phyloP scores from a whole-genome alignment of 345 rosid genomes.

The Citrus cavaleriei region DNA sequence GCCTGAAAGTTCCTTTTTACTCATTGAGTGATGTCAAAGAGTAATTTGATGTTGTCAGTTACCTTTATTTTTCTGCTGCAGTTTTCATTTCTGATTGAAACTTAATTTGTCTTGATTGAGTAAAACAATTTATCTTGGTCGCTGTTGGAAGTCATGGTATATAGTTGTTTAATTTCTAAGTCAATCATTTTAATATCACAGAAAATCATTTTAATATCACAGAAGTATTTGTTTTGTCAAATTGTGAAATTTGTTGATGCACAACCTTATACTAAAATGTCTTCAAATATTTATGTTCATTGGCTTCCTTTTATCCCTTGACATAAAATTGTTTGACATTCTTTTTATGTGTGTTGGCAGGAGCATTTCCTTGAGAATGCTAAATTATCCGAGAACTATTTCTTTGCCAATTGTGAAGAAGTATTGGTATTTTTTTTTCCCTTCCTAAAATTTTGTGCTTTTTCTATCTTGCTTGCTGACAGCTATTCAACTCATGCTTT shows the following conservation, averaged over 20 bases:
- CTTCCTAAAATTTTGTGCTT: neutral
- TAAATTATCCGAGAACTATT: constrained; percentile 75
- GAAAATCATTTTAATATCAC: neutral
- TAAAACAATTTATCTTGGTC: neutral
- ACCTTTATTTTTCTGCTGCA: neutral
- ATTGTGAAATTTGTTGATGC: neutral
- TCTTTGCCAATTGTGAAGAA: constrained; percentile 74
- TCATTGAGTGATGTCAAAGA: neutral
- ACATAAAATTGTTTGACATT: constrained; percentile 13
- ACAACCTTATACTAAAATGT: neutral
- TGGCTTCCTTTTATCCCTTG: neutral
- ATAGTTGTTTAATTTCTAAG: neutral
- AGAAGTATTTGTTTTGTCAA: neutral
- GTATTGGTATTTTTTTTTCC: constrained; percentile 46
- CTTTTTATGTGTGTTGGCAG: constrained; percentile 34
- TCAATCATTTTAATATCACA: neutral
- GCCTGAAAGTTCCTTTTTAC: neutral
- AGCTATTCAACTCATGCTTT: neutral
- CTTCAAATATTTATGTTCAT: neutral
- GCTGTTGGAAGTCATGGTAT: neutral
- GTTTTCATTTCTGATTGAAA: neutral
- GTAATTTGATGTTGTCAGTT: neutral
- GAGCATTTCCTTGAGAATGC: constrained; percentile 82
- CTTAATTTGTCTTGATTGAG: neutral
- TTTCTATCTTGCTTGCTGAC: neutral